Base-by-base conservation (phyloP, 2,329 filamentous ascomycete species). In the Pseudocercospora crystallina region DNA sequence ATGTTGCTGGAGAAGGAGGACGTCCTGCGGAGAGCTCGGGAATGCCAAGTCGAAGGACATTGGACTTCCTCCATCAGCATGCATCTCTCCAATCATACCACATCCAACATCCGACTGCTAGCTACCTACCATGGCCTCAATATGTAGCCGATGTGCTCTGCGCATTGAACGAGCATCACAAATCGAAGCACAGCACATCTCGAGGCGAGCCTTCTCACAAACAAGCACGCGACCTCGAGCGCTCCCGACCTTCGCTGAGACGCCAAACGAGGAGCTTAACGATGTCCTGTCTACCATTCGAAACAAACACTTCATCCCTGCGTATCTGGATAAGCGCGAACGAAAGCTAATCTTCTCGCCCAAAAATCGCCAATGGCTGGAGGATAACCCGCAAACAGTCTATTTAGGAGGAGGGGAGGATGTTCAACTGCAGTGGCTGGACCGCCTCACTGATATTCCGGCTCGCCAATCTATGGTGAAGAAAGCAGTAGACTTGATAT, bases 291-390 rank as follows among this genome's bases (percentile, higher is more conserved):
- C 63, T 5, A 65, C 56, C 8, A 62, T 76, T 45, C 75, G 76
- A 54, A 65, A 64, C 39, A 71, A 72, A 43, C 61, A 77, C 58
- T 69, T 78, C 51, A 67, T 77, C 15, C 75, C 75, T 10, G 60
- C 62, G 39, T 71, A 75, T 60, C 69, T 79, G 45, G 69, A 65
- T 50, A 54, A 60, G 12, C 65, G 66, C 34, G 73, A 77, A 56
- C 60, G 66, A 29, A 64, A 68, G 51, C 69, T 77, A 29, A 70
- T 78, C 56, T 76, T 71, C 65, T 61, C 63, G 39, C 52, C 65
- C 13, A 69, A 71, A 32, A 65, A 72, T 63, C 64, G 64, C n/a
- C 61, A 71, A 38, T 67, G 68, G 34, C 70, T 78, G 32, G 64
- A 71, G 42, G 69, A 69, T 50, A 69, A 75, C 48, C 73, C 74